A percentile compares a stretch with the other conserved stretches of the same genome.
Evolutionary conservation across 345 rosid species (phyloP).

Genomic region (Fremontodendron californicum): DNA sequence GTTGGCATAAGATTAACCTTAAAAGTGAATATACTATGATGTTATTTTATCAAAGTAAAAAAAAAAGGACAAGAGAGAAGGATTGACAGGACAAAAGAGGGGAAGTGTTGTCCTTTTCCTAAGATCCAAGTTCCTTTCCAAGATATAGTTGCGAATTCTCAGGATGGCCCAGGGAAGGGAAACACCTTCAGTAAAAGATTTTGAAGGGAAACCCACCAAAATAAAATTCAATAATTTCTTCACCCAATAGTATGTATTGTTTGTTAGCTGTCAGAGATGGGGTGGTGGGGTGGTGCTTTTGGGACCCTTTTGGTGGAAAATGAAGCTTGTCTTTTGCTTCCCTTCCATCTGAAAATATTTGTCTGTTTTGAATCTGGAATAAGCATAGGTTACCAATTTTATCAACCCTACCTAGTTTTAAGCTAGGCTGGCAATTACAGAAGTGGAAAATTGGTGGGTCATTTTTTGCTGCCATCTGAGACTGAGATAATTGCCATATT

Average conservation of each 20-base stretch:
- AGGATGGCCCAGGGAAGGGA: slow-evolving; percentile 20
- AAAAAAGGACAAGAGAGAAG: background rate
- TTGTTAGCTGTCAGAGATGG: slow-evolving; percentile 22
- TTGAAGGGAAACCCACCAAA: slow-evolving; percentile 14
- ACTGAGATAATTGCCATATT: background rate
- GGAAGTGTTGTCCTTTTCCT: slow-evolving; percentile 28
- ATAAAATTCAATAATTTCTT: slow-evolving; percentile 39
- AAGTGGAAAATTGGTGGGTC: slow-evolving; percentile 22
- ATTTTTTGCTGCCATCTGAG: slow-evolving; percentile 11
- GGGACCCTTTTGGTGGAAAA: slow-evolving; percentile 27
- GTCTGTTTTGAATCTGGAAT: slow-evolving; percentile 20
- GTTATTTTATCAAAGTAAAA: background rate
- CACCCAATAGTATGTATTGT: slow-evolving; percentile 23
- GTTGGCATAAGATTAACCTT: background rate
- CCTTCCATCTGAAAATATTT: slow-evolving; percentile 27
- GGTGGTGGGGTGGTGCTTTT: slow-evolving; percentile 16
- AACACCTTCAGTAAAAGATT: slow-evolving; percentile 19
- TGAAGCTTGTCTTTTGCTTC: slow-evolving; percentile 30
- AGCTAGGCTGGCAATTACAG: slow-evolving; percentile 33
- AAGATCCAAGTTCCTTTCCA: slow-evolving; percentile 32
- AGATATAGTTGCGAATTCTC: slow-evolving; percentile 39
- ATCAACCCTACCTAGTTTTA: slow-evolving; percentile 25
- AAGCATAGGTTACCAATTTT: slow-evolving; percentile 24
- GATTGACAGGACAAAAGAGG: slow-evolving; percentile 21
- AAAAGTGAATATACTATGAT: background rate